Conservation (phyloP, 2,329 filamentous ascomycete species). For the Sphaerulina populicola region DNA sequence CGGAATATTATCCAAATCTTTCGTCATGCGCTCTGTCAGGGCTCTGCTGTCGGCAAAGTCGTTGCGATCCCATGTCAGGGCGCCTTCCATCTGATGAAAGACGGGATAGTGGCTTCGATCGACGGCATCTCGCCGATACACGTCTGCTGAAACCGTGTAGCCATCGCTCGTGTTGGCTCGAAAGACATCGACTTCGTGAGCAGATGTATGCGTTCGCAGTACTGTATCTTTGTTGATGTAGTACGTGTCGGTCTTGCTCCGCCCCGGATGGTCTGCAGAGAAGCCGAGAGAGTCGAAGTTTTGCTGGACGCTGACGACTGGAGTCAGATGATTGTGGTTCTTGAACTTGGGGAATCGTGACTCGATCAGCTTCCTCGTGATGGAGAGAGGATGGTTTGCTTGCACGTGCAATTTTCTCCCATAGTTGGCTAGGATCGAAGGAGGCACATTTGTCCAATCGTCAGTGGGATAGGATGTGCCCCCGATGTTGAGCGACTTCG, state of each 20-base stretch:
- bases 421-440: slow-evolving; percentile 65
- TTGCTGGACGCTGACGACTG: slow-evolving; percentile 72
- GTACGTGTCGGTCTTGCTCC: slow-evolving; percentile 84
- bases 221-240: slow-evolving; percentile 81
- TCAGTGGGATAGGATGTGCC: slow-evolving; percentile 60
- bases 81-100: slow-evolving; percentile 98
- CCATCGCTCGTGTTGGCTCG: slow-evolving; percentile 62
- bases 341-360: slow-evolving; percentile 73
- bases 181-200: slow-evolving; percentile 81
- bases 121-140: slow-evolving; percentile 90
- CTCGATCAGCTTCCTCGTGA: slow-evolving; percentile 88
- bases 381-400: slow-evolving; percentile 77
- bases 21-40: slow-evolving; percentile 57
- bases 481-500: slow-evolving; percentile 44
- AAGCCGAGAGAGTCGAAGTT: slow-evolving; percentile 99
- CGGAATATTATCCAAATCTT: slow-evolving; percentile 63
- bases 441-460: slow-evolving; percentile 74
- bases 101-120: slow-evolving; percentile 92
- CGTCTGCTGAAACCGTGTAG: slow-evolving; percentile 86
- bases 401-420: slow-evolving; percentile 80
- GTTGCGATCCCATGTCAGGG: slow-evolving; percentile 73
- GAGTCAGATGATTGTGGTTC: slow-evolving; percentile 69
- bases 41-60: slow-evolving; percentile 46
- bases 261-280: slow-evolving; percentile 75
- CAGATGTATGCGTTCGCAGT: slow-evolving; percentile 85